Conservation (phyloP, 306 rosid species). For the Hylodesmum podocarpum region DNA sequence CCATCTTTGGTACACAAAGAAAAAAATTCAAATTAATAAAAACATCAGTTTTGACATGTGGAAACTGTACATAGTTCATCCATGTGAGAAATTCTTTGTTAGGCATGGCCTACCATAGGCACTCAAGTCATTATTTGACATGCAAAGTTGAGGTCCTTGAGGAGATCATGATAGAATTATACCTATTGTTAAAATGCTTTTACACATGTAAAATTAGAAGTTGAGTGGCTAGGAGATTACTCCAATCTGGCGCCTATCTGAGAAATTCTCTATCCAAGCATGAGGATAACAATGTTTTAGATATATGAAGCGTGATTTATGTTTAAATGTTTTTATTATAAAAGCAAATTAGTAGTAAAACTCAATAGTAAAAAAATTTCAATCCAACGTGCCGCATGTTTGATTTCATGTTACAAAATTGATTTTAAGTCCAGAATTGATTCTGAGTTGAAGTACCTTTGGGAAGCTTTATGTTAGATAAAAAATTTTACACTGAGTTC, state of each 20-base stretch:
- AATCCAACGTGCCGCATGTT: too few species aligned
- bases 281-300: neutral
- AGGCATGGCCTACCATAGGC: neutral
- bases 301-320: too few species aligned
- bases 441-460: too few species aligned
- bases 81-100: neutral
- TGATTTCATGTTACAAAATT: too few species aligned
- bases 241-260: neutral
- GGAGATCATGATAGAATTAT: neutral
- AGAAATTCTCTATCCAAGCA: neutral
- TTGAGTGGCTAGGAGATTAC: neutral
- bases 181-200: neutral
- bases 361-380: too few species aligned
- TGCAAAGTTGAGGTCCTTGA: neutral
- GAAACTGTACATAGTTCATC: neutral
- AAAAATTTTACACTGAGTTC: too few species aligned
- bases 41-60: neutral
- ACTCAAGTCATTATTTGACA: neutral
- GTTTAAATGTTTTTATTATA: too few species aligned
- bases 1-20: constrained; percentile 52
- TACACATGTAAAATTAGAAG: neutral
- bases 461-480: too few species aligned
- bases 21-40: constrained; percentile 22
- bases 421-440: too few species aligned
- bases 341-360: too few species aligned